A percentile compares a stretch with the other conserved stretches of the same genome.
These are phyloP conservation scores for Talaromyces liani DNA, from an alignment of 495 filamentous ascomycete genomes.

Conservation along the genomic window DNA sequence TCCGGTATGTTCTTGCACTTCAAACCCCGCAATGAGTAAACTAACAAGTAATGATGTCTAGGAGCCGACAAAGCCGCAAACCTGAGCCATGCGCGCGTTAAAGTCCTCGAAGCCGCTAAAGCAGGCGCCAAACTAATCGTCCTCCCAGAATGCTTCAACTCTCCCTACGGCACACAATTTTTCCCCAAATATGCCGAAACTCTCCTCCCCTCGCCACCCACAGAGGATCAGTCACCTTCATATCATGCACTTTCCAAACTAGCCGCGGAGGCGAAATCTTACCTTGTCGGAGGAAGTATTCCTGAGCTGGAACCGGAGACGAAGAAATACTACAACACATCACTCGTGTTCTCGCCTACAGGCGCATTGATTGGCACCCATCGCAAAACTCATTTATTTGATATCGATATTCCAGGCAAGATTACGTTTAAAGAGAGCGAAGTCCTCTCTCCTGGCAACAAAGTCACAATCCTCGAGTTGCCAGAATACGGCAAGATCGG, in stretches of 20 bases:
- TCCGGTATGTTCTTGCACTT: constrained; percentile 37
- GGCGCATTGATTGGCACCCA: constrained; percentile 78
- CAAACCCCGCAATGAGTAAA: neutral
- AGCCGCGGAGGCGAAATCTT: constrained; percentile 66
- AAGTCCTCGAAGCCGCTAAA: constrained; percentile 74
- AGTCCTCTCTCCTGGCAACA: constrained; percentile 74
- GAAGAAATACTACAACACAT: constrained; percentile 87
- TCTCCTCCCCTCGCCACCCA: constrained; percentile 70
- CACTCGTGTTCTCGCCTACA: constrained; percentile 68
- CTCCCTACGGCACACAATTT: constrained; percentile 84
- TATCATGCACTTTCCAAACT: constrained; percentile 79
- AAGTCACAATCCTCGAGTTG: constrained; percentile 72
- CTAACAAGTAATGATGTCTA: constrained; percentile 15
- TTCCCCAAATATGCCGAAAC: constrained; percentile 91
- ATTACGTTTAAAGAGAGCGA: constrained; percentile 89
- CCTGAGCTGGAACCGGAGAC: constrained; percentile 61
- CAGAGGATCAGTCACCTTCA: constrained; percentile 60
- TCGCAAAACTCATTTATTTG: constrained; percentile 96
- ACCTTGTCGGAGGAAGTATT: constrained; percentile 87
- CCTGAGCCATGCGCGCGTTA: constrained; percentile 68
- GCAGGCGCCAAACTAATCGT: constrained; percentile 60
- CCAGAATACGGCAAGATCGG: constrained; percentile 80
- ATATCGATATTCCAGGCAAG: constrained; percentile 94
- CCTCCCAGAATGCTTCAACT: constrained; percentile 90
- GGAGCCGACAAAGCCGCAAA: constrained; percentile 79